Evolutionary conservation across 2,329 filamentous ascomycete genomes (phyloP).

Genomic region (Mycosphaerella arachidis): DNA sequence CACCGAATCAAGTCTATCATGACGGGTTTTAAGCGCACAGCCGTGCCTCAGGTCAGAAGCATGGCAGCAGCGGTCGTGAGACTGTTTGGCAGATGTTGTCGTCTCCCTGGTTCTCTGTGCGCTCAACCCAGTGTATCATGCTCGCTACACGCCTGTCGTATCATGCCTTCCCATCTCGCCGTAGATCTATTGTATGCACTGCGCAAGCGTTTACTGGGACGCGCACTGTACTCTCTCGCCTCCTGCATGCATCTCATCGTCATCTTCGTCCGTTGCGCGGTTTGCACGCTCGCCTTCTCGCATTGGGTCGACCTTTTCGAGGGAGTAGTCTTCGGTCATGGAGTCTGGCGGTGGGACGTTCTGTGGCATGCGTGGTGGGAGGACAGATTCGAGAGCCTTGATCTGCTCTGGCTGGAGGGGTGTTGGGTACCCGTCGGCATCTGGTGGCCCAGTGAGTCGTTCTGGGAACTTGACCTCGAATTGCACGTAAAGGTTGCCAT

Average conservation of each 20-base stretch:
- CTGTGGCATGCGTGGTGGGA: conserved; percentile 68
- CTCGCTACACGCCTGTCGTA: not conserved
- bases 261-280: conserved; percentile 58
- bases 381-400: conserved; percentile 72
- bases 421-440: conserved; percentile 38
- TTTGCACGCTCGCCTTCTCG: conserved; percentile 58
- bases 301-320: conserved; percentile 75
- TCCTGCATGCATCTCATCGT: conserved; percentile 59
- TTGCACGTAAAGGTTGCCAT: conserved; percentile 93
- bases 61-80: not conserved
- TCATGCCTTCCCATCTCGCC: conserved; percentile 5
- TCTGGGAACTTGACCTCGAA: conserved; percentile 96
- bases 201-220: conserved; percentile 63
- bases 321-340: conserved; percentile 84
- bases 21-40: conserved; percentile 8
- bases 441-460: conserved; percentile 37
- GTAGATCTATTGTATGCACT: conserved; percentile 9
- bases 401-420: conserved; percentile 61
- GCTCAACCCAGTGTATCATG: conserved; percentile 4
- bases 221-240: conserved; percentile 81
- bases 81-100: not conserved
- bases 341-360: conserved; percentile 69
- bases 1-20: conserved; percentile 4
- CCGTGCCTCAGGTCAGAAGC: not conserved
- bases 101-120: not conserved